Evolutionary conservation across 164 flowering plant genomes (phyloP), one percentile per base, ranked within the genome.

Genomic region (Magnolia kwangsiensis): DNA sequence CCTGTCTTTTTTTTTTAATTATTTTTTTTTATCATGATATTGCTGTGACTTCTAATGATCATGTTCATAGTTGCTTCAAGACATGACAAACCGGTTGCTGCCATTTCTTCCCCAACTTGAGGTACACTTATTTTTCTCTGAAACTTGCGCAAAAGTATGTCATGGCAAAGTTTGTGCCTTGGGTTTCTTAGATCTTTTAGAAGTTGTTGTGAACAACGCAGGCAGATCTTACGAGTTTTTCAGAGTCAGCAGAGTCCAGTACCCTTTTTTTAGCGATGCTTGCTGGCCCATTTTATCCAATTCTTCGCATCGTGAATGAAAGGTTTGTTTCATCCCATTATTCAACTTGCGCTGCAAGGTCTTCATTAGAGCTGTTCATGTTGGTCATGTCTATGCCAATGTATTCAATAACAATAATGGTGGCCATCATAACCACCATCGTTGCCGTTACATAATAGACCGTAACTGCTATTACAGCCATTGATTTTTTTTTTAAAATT

Each of bases 271-370:
- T 95, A 76, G 95, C 97, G 4, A 92, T 95, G 96, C 95, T 95
- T 83, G 88, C 92, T 71, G 97, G 97, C 77, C 97, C 97, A 66
- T 90, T 89, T 75, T 92, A 95, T 84, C 98, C 98, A 37, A 90
- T 95, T 77, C 92, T 95, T 76, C 83, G 81, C 51, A 70, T 90
- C 79, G 88, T 86, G 67, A 87, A 81, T 77, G 96, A 92, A 80
- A 91, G 96, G 98, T 95, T 69, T 51, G 86, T 84, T 66, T 61
- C 71, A 9, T 81, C 50, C 51, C 69, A 50, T 24, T 29, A 50
- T 24, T 64, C 31, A 20, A 50, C 55, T 37, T 67, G 10, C 50
- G 1, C 13, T 59, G 24, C 24, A 19, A 49, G 61, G 4, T 19
- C 50, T 6, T 77, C 7, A 45, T 72, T 72, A 11, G n/a, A 50